phyloP scores from a whole-genome alignment of 192 early-diverging fungal species.

The Coemansia sp. region DNA sequence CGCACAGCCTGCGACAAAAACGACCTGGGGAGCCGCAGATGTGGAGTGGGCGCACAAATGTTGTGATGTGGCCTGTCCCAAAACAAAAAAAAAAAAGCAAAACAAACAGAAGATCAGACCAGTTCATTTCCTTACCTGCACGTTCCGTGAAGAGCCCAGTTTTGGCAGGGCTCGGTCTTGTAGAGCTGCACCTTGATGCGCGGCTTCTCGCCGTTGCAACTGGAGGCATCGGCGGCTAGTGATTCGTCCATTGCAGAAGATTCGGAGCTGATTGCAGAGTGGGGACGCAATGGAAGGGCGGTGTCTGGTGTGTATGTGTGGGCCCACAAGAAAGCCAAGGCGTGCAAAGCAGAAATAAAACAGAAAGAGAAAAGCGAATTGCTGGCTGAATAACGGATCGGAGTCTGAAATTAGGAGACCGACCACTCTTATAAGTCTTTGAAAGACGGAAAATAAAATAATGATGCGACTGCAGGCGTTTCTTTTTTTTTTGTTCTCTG shows the following conservation, averaged over 20 bases:
- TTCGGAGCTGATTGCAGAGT: not conserved
- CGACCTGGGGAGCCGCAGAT: not conserved
- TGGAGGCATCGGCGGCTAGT: not conserved
- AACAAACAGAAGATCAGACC: not conserved
- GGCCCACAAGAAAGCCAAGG: not conserved
- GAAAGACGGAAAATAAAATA: not conserved
- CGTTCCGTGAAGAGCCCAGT: slow-evolving; percentile 42
- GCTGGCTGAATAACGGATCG: slow-evolving; percentile 7
- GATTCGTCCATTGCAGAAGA: slow-evolving; percentile 2
- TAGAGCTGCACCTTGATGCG: slow-evolving; percentile 60
- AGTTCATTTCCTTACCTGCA: slow-evolving; percentile 57
- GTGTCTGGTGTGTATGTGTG: not conserved
- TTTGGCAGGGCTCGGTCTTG: slow-evolving; percentile 77
- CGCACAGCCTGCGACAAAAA: not conserved
- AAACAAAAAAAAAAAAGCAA: not conserved
- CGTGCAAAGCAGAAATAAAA: not conserved
- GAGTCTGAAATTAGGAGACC: slow-evolving; percentile 16
- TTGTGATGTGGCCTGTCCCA: not conserved
- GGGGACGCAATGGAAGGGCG: not conserved
- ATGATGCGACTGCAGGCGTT: not conserved
- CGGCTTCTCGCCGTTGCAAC: slow-evolving; percentile 25
- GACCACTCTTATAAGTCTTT: not conserved
- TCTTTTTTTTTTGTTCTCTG: not conserved
- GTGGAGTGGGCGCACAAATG: not conserved
- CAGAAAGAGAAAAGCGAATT: not conserved